Percentiles rank a stretch among this genome's conserved stretches.
Evolutionary conservation across 495 filamentous ascomycete species (phyloP).

Genomic region (Glonium stellatum): DNA sequence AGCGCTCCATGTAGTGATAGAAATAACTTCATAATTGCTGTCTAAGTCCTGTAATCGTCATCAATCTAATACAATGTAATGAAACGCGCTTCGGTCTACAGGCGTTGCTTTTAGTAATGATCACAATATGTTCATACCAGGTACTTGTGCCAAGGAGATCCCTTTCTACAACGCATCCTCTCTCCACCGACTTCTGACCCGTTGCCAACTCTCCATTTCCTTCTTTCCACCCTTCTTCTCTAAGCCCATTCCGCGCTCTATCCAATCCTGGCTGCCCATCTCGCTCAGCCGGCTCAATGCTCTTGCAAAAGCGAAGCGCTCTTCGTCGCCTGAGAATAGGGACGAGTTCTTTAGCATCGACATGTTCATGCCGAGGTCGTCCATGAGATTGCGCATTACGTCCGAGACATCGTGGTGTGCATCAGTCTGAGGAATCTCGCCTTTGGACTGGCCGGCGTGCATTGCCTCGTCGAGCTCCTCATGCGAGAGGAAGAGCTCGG

Average conservation of each 20-base stretch:
- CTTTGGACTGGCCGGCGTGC: constrained; percentile 31
- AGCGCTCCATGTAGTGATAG: no score
- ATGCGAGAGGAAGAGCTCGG: constrained; percentile 80
- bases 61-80: no score
- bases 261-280: constrained; percentile 94
- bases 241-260: constrained; percentile 69
- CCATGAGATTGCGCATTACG: constrained; percentile 85
- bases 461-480: constrained; percentile 60
- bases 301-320: constrained; percentile 90
- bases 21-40: no score
- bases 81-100: no score
- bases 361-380: constrained; percentile 84
- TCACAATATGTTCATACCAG: no score
- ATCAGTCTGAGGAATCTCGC: constrained; percentile 33
- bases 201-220: constrained; percentile 39
- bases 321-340: constrained; percentile 92
- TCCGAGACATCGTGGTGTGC: constrained; percentile 62
- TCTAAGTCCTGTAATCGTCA: no score
- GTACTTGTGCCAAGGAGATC: no score
- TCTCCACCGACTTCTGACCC: constrained; percentile 36
- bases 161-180: constrained; percentile 34
- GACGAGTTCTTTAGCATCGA: constrained; percentile 74
- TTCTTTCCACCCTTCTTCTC: constrained; percentile 37
- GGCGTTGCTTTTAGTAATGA: no score
- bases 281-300: constrained; percentile 77